Conservation (phyloP, 2,329 filamentous ascomycete genomes). For the Sclerotinia trifoliorum region DNA sequence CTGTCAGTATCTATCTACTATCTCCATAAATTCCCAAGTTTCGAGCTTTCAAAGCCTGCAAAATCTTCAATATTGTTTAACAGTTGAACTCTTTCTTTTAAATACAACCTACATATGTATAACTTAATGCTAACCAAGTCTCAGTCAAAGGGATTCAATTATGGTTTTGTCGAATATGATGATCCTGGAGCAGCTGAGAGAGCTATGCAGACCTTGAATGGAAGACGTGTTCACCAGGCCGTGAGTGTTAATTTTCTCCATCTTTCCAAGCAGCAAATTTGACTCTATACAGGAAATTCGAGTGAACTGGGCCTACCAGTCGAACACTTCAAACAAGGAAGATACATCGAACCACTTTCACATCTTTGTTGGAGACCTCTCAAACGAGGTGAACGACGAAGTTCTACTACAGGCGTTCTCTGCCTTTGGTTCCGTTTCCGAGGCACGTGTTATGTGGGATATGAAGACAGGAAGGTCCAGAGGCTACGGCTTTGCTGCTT, state of each 20-base stretch:
- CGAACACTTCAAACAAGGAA: slow-evolving; percentile 90
- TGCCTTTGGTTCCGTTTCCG: slow-evolving; percentile 91
- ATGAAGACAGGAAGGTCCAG: slow-evolving; percentile 99
- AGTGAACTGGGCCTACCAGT: slow-evolving; percentile 99
- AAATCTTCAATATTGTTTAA: slow-evolving; percentile 33
- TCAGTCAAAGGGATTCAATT: slow-evolving; percentile 95
- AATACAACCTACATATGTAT: slow-evolving; percentile 25
- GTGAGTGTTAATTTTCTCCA: slow-evolving; percentile 54
- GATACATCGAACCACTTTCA: slow-evolving; percentile 98
- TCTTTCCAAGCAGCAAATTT: background rate
- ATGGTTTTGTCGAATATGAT: slow-evolving; percentile 98
- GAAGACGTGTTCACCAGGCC: slow-evolving; percentile 90
- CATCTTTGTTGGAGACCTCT: slow-evolving; percentile 96
- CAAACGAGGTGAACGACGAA: slow-evolving; percentile 98
- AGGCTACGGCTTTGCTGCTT: slow-evolving; percentile 97
- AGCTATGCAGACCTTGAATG: slow-evolving; percentile 96
- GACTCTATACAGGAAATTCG: slow-evolving; percentile 74
- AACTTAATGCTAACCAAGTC: slow-evolving; percentile 42
- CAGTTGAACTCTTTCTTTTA: slow-evolving; percentile 25
- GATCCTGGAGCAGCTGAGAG: slow-evolving; percentile 94
- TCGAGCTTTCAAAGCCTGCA: slow-evolving; percentile 23
- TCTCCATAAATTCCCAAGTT: slow-evolving; percentile 30
- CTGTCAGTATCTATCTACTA: slow-evolving; percentile 41
- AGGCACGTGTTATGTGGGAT: slow-evolving; percentile 99
- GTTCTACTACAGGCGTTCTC: slow-evolving; percentile 91